These are phyloP conservation scores for Heritiera fomes DNA, from an alignment of 345 rosid genomes.

Conservation along the genomic window DNA sequence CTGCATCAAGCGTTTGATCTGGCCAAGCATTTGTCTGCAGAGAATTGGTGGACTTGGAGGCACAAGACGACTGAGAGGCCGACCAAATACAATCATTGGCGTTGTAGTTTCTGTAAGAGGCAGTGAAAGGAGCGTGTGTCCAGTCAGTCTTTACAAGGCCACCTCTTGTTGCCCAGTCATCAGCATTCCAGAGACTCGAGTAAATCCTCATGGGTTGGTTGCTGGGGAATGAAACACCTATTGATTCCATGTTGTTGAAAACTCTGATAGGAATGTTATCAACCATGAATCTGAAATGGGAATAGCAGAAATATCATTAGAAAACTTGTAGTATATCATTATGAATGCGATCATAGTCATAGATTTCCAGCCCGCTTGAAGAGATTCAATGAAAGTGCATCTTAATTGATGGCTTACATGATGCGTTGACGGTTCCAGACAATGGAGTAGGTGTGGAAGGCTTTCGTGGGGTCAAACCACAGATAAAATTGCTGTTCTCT, in stretches of 20 bases:
- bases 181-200: constrained; percentile 18
- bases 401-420: constrained; percentile 33
- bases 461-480: constrained; percentile 64
- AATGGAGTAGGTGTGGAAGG: constrained; percentile 69
- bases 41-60: not conserved
- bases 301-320: not conserved
- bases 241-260: constrained; percentile 13
- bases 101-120: constrained; percentile 2
- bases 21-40: constrained; percentile 17
- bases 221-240: not conserved
- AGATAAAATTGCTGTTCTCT: no score
- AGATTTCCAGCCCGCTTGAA: no score
- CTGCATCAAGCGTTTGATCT: constrained; percentile 47
- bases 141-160: constrained; percentile 10
- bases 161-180: constrained; percentile 12
- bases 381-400: no score
- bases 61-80: not conserved
- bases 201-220: constrained; percentile 12
- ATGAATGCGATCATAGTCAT: no score
- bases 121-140: constrained; percentile 13
- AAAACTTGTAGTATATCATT: not conserved
- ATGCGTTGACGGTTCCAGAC: constrained; percentile 62
- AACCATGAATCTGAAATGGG: constrained; percentile 6
- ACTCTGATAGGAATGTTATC: constrained; percentile 14
- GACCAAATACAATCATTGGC: constrained; percentile 15